These are phyloP conservation scores for Stachybotrys chartarum DNA, from an alignment of 2,329 filamentous ascomycete genomes.

Conservation along the genomic window DNA sequence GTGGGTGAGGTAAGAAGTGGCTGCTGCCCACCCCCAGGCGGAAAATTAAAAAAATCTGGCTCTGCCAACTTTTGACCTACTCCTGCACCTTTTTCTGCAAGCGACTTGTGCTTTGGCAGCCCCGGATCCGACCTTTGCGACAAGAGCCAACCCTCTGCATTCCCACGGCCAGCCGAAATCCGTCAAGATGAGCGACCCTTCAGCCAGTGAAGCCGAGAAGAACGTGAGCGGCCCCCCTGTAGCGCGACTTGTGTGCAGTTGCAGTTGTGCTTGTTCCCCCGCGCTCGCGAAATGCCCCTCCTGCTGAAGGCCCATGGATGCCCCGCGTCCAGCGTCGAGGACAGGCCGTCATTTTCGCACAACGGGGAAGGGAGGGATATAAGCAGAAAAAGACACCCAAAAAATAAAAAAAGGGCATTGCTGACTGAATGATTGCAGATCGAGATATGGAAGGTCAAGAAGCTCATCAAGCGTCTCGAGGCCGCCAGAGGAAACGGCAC, in stretches of 20 bases:
- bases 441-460: conserved; percentile 97
- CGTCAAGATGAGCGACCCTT: conserved; percentile 75
- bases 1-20: too few relatives aligned
- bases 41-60: background rate
- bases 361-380: background rate
- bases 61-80: conserved; percentile 7
- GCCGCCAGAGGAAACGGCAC: conserved; percentile 97
- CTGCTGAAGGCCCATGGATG: conserved; percentile 7
- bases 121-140: conserved; percentile 9
- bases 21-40: background rate
- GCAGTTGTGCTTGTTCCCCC: conserved; percentile 11
- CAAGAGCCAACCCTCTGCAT: conserved; percentile 14
- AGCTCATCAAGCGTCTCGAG: conserved; percentile 97
- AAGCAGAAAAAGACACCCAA: background rate
- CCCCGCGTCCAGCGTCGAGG: conserved; percentile 18
- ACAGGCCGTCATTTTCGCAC: background rate
- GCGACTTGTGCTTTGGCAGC: conserved; percentile 9
- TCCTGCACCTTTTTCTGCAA: conserved; percentile 6
- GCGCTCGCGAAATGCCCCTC: conserved; percentile 5
- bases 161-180: conserved; percentile 13
- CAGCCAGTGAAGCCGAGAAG: conserved; percentile 94
- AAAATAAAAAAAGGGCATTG: conserved; percentile 3
- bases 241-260: conserved; percentile 4
- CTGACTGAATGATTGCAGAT: conserved; percentile 36
- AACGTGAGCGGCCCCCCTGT: conserved; percentile 51